Conservation (phyloP, 495 filamentous ascomycete species). For the Penicillium paradoxum region DNA sequence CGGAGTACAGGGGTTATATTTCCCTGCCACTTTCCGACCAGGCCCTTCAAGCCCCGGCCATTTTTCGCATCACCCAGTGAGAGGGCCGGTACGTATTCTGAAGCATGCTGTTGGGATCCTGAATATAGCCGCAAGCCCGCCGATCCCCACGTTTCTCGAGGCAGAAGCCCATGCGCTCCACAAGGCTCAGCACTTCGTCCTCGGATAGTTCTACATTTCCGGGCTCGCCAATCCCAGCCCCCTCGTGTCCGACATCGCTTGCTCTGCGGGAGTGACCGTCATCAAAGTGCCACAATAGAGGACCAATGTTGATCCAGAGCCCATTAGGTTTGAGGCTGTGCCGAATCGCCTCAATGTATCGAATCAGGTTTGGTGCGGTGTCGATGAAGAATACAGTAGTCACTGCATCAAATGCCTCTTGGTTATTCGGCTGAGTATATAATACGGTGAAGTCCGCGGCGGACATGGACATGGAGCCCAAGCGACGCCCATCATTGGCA, state of each 20-base stretch:
- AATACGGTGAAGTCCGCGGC: slow-evolving; percentile 77
- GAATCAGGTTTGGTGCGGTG: slow-evolving; percentile 86
- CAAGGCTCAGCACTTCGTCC: slow-evolving; percentile 75
- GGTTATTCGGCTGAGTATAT: slow-evolving; percentile 58
- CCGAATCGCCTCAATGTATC: slow-evolving; percentile 76
- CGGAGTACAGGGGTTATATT: background rate
- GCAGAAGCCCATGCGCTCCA: slow-evolving; percentile 72
- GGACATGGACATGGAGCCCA: slow-evolving; percentile 71
- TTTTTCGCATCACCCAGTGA: slow-evolving; percentile 81
- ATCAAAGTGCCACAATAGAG: slow-evolving; percentile 87
- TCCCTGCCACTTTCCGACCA: background rate
- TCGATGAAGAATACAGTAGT: slow-evolving; percentile 93
- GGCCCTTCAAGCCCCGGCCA: background rate
- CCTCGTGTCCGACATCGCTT: slow-evolving; percentile 14
- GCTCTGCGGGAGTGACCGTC: slow-evolving; percentile 42
- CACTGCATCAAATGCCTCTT: slow-evolving; percentile 69
- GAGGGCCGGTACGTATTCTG: slow-evolving; percentile 72
- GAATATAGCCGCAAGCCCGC: slow-evolving; percentile 71
- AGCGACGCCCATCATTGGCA: slow-evolving; percentile 12
- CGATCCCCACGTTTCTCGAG: slow-evolving; percentile 52
- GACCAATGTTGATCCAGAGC: slow-evolving; percentile 83
- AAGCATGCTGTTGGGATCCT: slow-evolving; percentile 77
- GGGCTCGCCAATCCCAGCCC: slow-evolving; percentile 63
- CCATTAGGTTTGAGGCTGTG: slow-evolving; percentile 75
- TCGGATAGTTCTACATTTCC: slow-evolving; percentile 83